A percentile compares a stretch with the other conserved stretches of the same genome.
Conservation (phyloP, 192 early-diverging fungal species). For the Hyaloraphidium curvatum region DNA sequence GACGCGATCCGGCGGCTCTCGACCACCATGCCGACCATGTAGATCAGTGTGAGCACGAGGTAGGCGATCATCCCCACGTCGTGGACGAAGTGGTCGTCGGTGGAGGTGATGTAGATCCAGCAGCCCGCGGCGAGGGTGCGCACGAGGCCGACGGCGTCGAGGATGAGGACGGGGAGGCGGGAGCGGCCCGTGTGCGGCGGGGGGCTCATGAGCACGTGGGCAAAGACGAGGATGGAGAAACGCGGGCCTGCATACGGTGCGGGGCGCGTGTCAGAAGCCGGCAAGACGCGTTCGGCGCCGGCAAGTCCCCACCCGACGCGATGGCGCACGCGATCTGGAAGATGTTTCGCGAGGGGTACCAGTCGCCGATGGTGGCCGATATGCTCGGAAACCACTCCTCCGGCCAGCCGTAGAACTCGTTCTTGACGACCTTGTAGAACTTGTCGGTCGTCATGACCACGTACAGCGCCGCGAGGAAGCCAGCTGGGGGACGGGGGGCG, state of each 20-base stretch:
- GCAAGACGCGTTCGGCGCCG: too few species aligned
- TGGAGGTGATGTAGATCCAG: constrained; percentile 66
- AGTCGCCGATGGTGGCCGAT: constrained; percentile 58
- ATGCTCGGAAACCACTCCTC: constrained; percentile 67
- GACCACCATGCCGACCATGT: constrained; percentile 44
- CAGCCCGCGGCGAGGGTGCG: constrained; percentile 61
- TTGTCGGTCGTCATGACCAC: too few species aligned
- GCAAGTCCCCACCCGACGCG: constrained; percentile 24
- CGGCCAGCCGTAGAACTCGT: constrained; percentile 56
- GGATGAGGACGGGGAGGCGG: constrained; percentile 17
- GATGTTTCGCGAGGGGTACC: constrained; percentile 51
- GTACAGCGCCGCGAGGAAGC: too few species aligned
- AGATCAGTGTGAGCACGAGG: constrained; percentile 53
- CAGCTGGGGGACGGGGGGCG: too few species aligned
- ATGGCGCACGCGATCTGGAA: constrained; percentile 67
- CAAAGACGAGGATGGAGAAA: constrained; percentile 24
- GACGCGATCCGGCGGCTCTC: too few species aligned
- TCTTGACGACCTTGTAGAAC: constrained; percentile 61
- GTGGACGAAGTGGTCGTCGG: constrained; percentile 58
- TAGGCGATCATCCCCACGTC: constrained; percentile 67
- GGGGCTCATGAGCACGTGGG: constrained; percentile 20
- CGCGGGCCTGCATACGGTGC: constrained; percentile 17
- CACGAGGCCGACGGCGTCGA: constrained; percentile 25
- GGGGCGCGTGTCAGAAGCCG: too few species aligned
- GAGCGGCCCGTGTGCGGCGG: constrained; percentile 7